Percentiles rank a stretch among this genome's conserved stretches.
Evolutionary conservation across 768 basidiomycete species (phyloP).

Genomic region (Amanita rimosa): DNA sequence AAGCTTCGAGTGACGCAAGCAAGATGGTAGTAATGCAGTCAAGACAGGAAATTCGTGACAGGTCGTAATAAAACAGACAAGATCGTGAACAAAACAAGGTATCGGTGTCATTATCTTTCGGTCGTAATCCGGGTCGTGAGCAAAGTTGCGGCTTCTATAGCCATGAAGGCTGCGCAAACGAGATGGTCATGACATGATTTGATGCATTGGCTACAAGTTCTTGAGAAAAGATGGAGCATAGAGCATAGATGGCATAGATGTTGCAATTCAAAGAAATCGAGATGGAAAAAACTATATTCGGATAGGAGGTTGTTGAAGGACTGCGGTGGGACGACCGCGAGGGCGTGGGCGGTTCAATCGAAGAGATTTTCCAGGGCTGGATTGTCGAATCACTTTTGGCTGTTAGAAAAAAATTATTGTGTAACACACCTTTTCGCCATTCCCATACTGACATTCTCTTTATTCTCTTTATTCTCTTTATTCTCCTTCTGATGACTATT

Average conservation of each 20-base stretch:
- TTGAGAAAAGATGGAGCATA: neutral
- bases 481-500: no score
- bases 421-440: no score
- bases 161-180: neutral
- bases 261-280: neutral
- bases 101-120: neutral
- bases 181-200: neutral
- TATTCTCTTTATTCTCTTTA: no score
- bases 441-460: no score
- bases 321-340: slow-evolving; percentile 34
- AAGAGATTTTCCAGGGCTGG: slow-evolving; percentile 35
- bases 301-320: slow-evolving; percentile 24
- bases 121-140: neutral
- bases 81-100: slow-evolving; percentile 1
- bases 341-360: slow-evolving; percentile 40
- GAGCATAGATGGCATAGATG: slow-evolving; percentile 2
- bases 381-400: neutral
- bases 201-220: neutral
- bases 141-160: neutral
- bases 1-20: neutral
- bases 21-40: neutral
- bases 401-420: neutral
- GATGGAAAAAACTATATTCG: slow-evolving; percentile 16
- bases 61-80: slow-evolving; percentile 7
- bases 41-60: neutral